phyloP scores from a whole-genome alignment of 2,329 filamentous ascomycete genomes.

The Albophoma yamanashiensis region DNA sequence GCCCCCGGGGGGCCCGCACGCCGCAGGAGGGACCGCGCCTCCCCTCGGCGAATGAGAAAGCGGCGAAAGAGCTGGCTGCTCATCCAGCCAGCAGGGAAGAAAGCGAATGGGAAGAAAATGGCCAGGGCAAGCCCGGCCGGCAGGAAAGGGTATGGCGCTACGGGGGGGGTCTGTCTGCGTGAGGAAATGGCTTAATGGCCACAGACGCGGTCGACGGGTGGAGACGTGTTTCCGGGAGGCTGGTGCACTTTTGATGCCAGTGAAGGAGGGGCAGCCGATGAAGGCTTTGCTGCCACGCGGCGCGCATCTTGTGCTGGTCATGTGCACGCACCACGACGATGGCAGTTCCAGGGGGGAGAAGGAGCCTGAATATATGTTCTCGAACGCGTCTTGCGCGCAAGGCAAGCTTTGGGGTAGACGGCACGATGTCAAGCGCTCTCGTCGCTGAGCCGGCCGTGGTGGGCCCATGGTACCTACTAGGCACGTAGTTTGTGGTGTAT shows the following conservation, averaged over 20 bases:
- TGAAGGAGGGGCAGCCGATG: background rate
- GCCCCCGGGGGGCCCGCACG: background rate
- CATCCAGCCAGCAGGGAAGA: background rate
- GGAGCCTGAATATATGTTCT: background rate
- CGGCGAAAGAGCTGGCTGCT: background rate
- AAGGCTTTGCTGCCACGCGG: background rate
- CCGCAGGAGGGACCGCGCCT: background rate
- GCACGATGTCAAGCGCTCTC: background rate
- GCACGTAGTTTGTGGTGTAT: no score
- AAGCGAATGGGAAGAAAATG: background rate
- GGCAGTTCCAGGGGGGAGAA: background rate
- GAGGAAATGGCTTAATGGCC: background rate
- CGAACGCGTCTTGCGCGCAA: background rate
- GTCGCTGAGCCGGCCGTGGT: no score
- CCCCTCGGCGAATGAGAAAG: background rate
- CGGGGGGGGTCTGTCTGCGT: background rate
- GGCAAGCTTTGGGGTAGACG: background rate
- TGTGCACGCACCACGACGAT: background rate
- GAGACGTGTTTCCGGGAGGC: constrained; percentile 1
- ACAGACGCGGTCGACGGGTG: background rate
- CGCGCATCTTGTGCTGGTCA: background rate
- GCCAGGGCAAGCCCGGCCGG: background rate
- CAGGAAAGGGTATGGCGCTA: background rate
- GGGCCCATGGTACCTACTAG: no score
- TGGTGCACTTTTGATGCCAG: background rate